Evolutionary conservation across 768 basidiomycete species (phyloP).

Genomic region (Boletus barrowsii): DNA sequence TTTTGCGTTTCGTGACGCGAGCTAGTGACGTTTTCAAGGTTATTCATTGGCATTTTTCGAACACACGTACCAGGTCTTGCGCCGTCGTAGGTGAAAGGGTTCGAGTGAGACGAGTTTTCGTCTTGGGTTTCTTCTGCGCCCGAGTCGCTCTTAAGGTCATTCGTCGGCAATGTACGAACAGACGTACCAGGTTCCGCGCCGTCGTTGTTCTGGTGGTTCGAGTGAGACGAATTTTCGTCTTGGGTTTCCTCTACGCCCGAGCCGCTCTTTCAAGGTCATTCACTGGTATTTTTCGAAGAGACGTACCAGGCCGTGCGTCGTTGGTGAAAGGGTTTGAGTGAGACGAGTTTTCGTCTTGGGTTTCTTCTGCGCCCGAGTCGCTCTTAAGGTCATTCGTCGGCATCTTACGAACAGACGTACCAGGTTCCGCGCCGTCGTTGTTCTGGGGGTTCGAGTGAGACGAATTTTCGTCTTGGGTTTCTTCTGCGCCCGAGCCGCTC

Average conservation of each 20-base stretch:
- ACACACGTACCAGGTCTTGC: background rate
- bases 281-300: background rate
- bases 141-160: background rate
- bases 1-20: background rate
- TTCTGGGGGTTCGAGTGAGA: background rate
- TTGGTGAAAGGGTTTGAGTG: background rate
- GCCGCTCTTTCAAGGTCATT: background rate
- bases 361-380: no score
- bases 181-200: background rate
- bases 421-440: background rate
- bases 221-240: background rate
- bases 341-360: background rate
- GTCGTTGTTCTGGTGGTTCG: background rate
- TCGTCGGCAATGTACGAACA: background rate
- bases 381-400: background rate
- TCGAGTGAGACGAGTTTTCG: no score
- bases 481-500: no score
- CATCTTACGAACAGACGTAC: background rate
- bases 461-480: background rate
- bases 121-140: background rate
- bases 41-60: background rate
- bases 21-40: background rate
- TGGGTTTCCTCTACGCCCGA: background rate
- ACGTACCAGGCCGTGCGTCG: background rate
- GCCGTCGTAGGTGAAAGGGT: background rate